Evolutionary conservation across 176 grass and related monocot genomes (phyloP).

Genomic region (Pharus latifolius): DNA sequence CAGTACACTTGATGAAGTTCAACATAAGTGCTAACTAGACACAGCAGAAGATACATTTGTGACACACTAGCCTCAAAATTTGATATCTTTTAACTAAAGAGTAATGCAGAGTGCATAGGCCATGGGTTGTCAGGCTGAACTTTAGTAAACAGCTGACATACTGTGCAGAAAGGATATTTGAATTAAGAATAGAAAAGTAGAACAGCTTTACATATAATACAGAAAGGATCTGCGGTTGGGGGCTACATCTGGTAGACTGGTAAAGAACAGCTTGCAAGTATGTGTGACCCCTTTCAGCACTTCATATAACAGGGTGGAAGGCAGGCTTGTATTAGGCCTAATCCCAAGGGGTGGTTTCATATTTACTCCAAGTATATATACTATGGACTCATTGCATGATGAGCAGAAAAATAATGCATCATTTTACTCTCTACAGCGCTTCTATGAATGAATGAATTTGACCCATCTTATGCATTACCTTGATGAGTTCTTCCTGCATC

Average conservation of each 20-base stretch:
- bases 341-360: not conserved
- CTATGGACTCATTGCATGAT: constrained; percentile 10
- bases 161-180: not conserved
- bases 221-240: not conserved
- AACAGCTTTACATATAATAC: too few species aligned
- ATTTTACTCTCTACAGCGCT: constrained; percentile 6
- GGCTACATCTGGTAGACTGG: not conserved
- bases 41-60: not conserved
- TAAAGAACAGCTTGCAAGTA: too few species aligned
- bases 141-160: too few species aligned
- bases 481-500: constrained; percentile 99
- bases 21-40: constrained; percentile 5
- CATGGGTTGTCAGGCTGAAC: not conserved
- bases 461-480: constrained; percentile 30
- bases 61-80: not conserved
- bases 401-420: not conserved
- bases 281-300: too few species aligned
- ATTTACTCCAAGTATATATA: not conserved
- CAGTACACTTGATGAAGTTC: not conserved
- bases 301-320: too few species aligned
- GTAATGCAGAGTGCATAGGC: not conserved
- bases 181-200: not conserved
- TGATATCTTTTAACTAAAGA: not conserved
- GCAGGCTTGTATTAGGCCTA: not conserved
- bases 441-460: constrained; percentile 1